These are phyloP conservation scores for Boletus bicolor DNA, from an alignment of 768 basidiomycete species.

Conservation along the genomic window DNA sequence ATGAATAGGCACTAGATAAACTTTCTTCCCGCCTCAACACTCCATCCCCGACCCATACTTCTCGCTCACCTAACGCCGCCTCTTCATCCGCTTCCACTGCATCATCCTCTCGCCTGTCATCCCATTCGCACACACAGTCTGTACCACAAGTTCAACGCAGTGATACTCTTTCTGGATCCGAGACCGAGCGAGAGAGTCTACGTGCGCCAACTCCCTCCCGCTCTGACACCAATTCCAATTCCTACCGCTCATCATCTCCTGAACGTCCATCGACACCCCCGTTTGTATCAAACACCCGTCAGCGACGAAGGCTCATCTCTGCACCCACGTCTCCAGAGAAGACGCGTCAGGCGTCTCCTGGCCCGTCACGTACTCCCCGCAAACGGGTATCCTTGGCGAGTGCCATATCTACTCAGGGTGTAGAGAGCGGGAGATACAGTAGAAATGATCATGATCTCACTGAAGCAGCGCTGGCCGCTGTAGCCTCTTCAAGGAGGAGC, in stretches of 20 bases:
- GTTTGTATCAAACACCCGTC: slow-evolving; percentile 17
- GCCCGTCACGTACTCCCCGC: slow-evolving; percentile 39
- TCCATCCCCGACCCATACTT: slow-evolving; percentile 48
- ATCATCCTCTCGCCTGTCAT: slow-evolving; percentile 36
- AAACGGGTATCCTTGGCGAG: slow-evolving; percentile 41
- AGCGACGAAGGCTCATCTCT: slow-evolving; percentile 45
- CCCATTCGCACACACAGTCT: slow-evolving; percentile 31
- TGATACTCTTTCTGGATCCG: slow-evolving; percentile 65
- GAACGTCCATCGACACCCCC: slow-evolving; percentile 39
- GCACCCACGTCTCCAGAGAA: slow-evolving; percentile 47
- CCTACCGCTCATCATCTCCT: slow-evolving; percentile 38
- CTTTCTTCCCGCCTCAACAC: slow-evolving; percentile 58
- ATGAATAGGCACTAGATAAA: slow-evolving; percentile 60
- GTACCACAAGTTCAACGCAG: slow-evolving; percentile 26
- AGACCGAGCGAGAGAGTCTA: slow-evolving; percentile 71
- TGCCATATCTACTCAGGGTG: slow-evolving; percentile 28
- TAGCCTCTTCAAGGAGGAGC: slow-evolving; percentile 54
- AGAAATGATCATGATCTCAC: slow-evolving; percentile 40
- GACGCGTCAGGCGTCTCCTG: slow-evolving; percentile 37
- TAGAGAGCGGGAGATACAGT: slow-evolving; percentile 22
- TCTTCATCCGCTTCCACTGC: slow-evolving; percentile 36
- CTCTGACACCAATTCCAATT: slow-evolving; percentile 29
- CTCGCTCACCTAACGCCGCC: slow-evolving; percentile 35
- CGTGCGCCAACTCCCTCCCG: slow-evolving; percentile 32
- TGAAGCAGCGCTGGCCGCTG: slow-evolving; percentile 57